A percentile compares a stretch with the other conserved stretches of the same genome.
Conservation (phyloP, 2,329 filamentous ascomycete genomes). For the Hymenoscyphus linearis region DNA sequence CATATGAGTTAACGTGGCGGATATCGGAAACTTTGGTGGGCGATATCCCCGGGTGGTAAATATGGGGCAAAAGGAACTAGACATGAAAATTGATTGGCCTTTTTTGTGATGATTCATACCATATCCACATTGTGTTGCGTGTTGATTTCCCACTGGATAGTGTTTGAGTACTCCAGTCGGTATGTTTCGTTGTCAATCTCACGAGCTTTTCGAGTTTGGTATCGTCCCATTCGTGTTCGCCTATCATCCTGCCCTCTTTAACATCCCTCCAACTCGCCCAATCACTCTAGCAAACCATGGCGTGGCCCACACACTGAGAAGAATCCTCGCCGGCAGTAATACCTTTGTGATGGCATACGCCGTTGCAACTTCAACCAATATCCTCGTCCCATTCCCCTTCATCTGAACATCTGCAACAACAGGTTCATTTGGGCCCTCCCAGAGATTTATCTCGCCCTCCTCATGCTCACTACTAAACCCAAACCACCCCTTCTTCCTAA, state of each 20-base stretch:
- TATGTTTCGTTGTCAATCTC: background rate
- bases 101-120: background rate
- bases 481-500: conserved; percentile 78
- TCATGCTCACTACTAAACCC: conserved; percentile 41
- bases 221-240: conserved; percentile 4
- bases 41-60: conserved; percentile 1
- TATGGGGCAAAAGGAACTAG: conserved; percentile 1
- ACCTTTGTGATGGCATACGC: conserved; percentile 90
- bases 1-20: background rate
- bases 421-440: conserved; percentile 11
- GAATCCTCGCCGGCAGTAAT: conserved; percentile 70
- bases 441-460: conserved; percentile 14
- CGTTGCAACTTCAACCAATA: conserved; percentile 65
- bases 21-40: background rate
- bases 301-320: conserved; percentile 78
- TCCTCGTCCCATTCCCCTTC: conserved; percentile 35
- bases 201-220: background rate
- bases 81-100: conserved; percentile 5
- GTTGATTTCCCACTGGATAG: background rate
- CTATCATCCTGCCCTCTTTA: conserved; percentile 6
- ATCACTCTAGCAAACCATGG: conserved; percentile 81
- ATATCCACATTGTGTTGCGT: conserved; percentile 1
- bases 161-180: background rate
- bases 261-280: conserved; percentile 35
- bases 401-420: conserved; percentile 31